A percentile compares a stretch with the other conserved stretches of the same genome.
Conservation (phyloP, 345 rosid species). For the Boechera divaricarpa region DNA sequence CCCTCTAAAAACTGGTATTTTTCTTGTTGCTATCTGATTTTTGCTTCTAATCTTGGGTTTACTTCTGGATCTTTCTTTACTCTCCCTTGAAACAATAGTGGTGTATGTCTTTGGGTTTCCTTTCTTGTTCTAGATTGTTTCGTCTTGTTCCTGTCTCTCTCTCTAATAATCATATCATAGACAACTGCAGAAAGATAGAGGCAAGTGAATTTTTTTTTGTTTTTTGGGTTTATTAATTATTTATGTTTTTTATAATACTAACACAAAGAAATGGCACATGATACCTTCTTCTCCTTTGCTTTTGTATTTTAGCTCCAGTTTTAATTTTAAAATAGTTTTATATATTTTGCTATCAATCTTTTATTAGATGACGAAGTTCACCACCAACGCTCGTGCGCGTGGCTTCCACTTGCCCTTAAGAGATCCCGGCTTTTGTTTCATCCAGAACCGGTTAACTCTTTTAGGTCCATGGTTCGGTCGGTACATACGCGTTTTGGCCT, state of each 20-base stretch:
- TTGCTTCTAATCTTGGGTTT: slow-evolving; percentile 7
- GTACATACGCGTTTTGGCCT: background rate
- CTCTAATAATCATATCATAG: slow-evolving; percentile 40
- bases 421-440: background rate
- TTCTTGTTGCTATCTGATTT: slow-evolving; percentile 13
- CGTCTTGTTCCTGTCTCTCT: slow-evolving; percentile 47
- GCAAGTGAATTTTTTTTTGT: slow-evolving; percentile 9
- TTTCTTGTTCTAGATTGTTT: slow-evolving; percentile 39
- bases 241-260: slow-evolving; percentile 27
- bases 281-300: slow-evolving; percentile 44
- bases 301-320: slow-evolving; percentile 43
- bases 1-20: slow-evolving; percentile 26
- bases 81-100: slow-evolving; percentile 4
- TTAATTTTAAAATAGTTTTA: background rate
- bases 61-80: slow-evolving; percentile 29
- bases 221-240: background rate
- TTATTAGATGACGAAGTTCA: slow-evolving; percentile 34
- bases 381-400: slow-evolving; percentile 45
- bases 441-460: slow-evolving; percentile 8
- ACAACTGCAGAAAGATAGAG: slow-evolving; percentile 48
- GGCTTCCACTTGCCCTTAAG: slow-evolving; percentile 41
- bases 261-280: slow-evolving; percentile 45
- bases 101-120: slow-evolving; percentile 10
- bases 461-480: slow-evolving; percentile 11
- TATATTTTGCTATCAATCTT: background rate